Conservation (phyloP, 345 rosid genomes). For the Laguncularia racemosa region DNA sequence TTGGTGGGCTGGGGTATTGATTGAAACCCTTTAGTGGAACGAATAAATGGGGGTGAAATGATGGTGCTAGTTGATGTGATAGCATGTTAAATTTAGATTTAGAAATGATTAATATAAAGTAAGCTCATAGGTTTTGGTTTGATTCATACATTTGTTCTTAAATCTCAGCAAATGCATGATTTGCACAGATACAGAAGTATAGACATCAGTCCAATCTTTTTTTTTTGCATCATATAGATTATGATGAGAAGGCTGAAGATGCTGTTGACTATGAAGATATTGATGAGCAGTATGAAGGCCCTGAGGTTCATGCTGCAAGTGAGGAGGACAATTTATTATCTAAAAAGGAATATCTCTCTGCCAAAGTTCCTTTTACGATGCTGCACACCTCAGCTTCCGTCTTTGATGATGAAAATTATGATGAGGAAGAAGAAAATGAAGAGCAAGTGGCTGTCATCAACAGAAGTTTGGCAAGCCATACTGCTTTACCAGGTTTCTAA, state of each 20-base stretch:
- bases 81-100: too few relatives aligned
- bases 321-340: constrained; percentile 86
- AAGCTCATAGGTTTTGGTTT: too few relatives aligned
- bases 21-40: too few relatives aligned
- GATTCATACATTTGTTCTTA: too few relatives aligned
- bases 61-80: too few relatives aligned
- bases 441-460: constrained; percentile 39
- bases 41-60: too few relatives aligned
- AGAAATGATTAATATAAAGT: too few relatives aligned
- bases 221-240: constrained; percentile 35
- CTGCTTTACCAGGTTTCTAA: constrained; percentile 36
- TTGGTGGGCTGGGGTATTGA: too few relatives aligned
- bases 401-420: constrained; percentile 90
- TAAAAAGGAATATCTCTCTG: constrained; percentile 53
- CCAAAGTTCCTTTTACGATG: constrained; percentile 39
- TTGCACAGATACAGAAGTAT: too few relatives aligned
- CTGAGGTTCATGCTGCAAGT: constrained; percentile 62
- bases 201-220: background rate
- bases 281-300: constrained; percentile 94
- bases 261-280: constrained; percentile 93
- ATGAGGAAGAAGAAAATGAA: constrained; percentile 77
- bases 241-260: constrained; percentile 86
- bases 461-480: constrained; percentile 30
- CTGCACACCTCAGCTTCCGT: constrained; percentile 39
- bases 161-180: too few relatives aligned